Evolutionary conservation across 2,329 filamentous ascomycete species (phyloP).

Genomic region (Talaromyces piceae): DNA sequence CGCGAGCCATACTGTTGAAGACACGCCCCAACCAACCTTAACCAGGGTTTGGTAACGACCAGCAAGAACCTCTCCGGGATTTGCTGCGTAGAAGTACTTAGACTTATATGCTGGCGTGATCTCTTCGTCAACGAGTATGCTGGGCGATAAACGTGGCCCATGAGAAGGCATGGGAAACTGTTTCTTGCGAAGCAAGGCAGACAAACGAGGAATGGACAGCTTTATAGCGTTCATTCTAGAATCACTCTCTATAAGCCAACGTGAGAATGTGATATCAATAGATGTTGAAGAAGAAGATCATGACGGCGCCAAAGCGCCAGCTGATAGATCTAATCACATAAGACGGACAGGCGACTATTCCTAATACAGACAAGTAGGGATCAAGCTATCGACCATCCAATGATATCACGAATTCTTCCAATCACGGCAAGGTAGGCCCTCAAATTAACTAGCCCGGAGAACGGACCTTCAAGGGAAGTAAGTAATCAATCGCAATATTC

Average conservation of each 20-base stretch:
- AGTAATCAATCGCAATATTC: too few relatives aligned
- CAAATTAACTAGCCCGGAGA: too few relatives aligned
- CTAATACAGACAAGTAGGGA: too few relatives aligned
- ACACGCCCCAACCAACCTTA: conserved; percentile 29
- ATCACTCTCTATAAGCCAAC: conserved; percentile 11
- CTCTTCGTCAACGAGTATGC: conserved; percentile 10
- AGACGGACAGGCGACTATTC: too few relatives aligned
- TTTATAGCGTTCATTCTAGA: conserved; percentile 19
- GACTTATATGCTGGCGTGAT: conserved; percentile 5
- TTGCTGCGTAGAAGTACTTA: conserved; percentile 19
- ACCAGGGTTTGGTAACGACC: conserved; percentile 27
- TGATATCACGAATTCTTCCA: too few relatives aligned
- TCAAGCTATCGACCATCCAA: too few relatives aligned
- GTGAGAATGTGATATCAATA: conserved; percentile 14
- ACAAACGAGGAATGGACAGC: conserved; percentile 14
- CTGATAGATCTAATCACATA: background rate
- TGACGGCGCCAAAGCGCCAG: background rate
- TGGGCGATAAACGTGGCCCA: conserved; percentile 17
- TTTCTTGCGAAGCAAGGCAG: conserved; percentile 20
- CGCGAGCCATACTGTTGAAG: conserved; percentile 32
- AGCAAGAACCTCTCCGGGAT: conserved; percentile 24
- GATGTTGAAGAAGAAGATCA: conserved; percentile 11
- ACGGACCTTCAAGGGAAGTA: too few relatives aligned
- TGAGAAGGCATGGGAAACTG: conserved; percentile 19
- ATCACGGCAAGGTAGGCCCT: too few relatives aligned